Conservation (phyloP, 495 filamentous ascomycete species). For the Xylaria bambusicola region DNA sequence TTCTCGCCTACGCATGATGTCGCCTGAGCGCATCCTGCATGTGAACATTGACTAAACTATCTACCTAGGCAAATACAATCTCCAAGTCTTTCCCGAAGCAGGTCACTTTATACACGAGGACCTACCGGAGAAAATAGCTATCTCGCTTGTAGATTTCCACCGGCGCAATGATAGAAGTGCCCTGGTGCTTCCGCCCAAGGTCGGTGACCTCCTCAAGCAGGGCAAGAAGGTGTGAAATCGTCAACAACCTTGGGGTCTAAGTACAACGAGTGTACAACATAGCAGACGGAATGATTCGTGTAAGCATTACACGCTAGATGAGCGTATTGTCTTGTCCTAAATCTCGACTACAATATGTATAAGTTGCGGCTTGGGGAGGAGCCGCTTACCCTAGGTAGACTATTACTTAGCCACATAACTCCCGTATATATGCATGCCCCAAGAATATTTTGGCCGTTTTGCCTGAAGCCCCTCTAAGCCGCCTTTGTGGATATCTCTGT, state of each 20-base stretch:
- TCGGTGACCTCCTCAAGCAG: conserved; percentile 57
- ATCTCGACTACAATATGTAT: neutral
- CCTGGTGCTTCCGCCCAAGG: conserved; percentile 88
- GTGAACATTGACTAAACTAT: neutral
- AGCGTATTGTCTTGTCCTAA: neutral
- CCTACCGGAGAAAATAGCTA: conserved; percentile 82
- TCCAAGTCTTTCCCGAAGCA: conserved; percentile 91
- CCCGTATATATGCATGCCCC: conserved; percentile 6
- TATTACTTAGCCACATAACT: too few relatives aligned
- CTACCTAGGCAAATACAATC: conserved; percentile 81
- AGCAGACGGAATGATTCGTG: neutral
- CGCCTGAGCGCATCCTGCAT: neutral
- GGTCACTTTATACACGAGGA: conserved; percentile 98
- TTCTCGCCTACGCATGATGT: too few relatives aligned
- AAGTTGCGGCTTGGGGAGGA: too few relatives aligned
- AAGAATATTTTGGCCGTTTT: neutral
- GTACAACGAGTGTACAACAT: too few relatives aligned
- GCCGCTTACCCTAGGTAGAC: too few relatives aligned
- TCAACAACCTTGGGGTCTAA: too few relatives aligned
- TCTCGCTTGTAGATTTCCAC: conserved; percentile 84
- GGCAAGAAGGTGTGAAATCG: conserved; percentile 53
- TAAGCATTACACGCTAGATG: neutral
- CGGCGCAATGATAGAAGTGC: conserved; percentile 83
- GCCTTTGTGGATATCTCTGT: conserved; percentile 1
- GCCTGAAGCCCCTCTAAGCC: neutral